Evolutionary conservation across 1,284 basidiomycete species (phyloP), one percentile per base, ranked within the genome.

Genomic region (Amylostereum chailletii): DNA sequence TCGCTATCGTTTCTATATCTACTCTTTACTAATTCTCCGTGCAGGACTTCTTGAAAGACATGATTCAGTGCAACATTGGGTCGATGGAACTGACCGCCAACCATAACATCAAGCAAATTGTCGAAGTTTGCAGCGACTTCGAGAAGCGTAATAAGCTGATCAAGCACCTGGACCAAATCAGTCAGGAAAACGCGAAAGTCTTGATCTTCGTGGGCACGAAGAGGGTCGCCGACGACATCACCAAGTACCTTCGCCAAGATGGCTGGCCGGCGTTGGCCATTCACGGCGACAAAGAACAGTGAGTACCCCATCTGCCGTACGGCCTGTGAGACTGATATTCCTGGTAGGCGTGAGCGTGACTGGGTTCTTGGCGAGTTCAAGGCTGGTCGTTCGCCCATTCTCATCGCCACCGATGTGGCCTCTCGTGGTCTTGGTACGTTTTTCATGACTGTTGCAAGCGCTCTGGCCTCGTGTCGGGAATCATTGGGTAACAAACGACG

Each of bases 311-410:
- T 31, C 56, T 58, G 51, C 54, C 50, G 43, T 51, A 36, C 55
- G 42, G 41, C 45, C 51, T 54, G 2, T 49, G 29, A 19, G 19
- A 50, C 55, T 51, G 47, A 63, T 49, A 53, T 54, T 55, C 47
- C 58, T 47, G 53, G 46, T 55, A 94, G 92, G 64, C 91, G 93
- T 58, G 94, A 97, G 72, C 93, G 95, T 75, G 95, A 99, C 68
- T 99, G 96, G 95, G 95, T 99, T 45, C 76, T 99, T 47, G 78
- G 86, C 67, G 96, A 99, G 72, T 99, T 99, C 81, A 98, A 98
- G 76, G 88, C 90, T 52, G 94, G 96, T 61, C 86, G 93, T 57
- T 94, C 91, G 52, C 96, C 96, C 9, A 98, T 99, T 69, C 81
- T 99, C 71, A 94, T 99, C 66, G 94, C 94, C 71, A 95, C 92